These are phyloP conservation scores for Trichoderma harzianum DNA, from an alignment of 2,329 filamentous ascomycete species.

Conservation along the genomic window DNA sequence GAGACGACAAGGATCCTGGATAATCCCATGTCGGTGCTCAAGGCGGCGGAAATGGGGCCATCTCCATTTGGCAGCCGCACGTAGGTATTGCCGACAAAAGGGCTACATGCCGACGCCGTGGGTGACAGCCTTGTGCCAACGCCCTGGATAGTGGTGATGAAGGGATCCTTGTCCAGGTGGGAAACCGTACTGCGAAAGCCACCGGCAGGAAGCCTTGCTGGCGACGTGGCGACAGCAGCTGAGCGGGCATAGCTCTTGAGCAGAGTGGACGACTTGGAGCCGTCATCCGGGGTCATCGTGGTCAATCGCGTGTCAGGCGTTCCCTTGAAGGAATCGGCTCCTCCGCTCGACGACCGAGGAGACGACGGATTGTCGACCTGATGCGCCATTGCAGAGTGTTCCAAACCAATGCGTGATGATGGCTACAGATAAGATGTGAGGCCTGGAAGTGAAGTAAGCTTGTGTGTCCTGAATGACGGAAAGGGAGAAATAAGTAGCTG, in stretches of 20 bases:
- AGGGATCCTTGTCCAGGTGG: slow-evolving; percentile 50
- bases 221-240: slow-evolving; percentile 30
- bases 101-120: slow-evolving; percentile 60
- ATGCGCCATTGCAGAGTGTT: slow-evolving; percentile 36
- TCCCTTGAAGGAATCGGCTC: slow-evolving; percentile 55
- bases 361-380: slow-evolving; percentile 45
- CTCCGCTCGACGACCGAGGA: slow-evolving; percentile 50
- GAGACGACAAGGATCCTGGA: slow-evolving; percentile 46
- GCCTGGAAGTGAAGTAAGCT: slow-evolving; percentile 2
- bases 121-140: slow-evolving; percentile 54
- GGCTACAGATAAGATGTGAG: neutral
- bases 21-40: slow-evolving; percentile 47
- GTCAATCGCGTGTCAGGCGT: slow-evolving; percentile 65
- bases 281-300: slow-evolving; percentile 60
- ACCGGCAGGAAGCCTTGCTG: slow-evolving; percentile 27
- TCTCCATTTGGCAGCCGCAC: slow-evolving; percentile 23
- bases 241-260: slow-evolving; percentile 32
- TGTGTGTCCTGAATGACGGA: neutral
- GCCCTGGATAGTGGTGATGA: slow-evolving; percentile 41
- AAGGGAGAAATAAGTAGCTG: neutral
- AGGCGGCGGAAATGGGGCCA: slow-evolving; percentile 31
- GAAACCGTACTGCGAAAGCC: slow-evolving; percentile 26
- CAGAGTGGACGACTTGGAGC: slow-evolving; percentile 41
- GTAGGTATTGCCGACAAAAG: slow-evolving; percentile 29
- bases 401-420: neutral